Conservation (phyloP, 495 filamentous ascomycete species). For the Umbilicaria muhlenbergii region DNA sequence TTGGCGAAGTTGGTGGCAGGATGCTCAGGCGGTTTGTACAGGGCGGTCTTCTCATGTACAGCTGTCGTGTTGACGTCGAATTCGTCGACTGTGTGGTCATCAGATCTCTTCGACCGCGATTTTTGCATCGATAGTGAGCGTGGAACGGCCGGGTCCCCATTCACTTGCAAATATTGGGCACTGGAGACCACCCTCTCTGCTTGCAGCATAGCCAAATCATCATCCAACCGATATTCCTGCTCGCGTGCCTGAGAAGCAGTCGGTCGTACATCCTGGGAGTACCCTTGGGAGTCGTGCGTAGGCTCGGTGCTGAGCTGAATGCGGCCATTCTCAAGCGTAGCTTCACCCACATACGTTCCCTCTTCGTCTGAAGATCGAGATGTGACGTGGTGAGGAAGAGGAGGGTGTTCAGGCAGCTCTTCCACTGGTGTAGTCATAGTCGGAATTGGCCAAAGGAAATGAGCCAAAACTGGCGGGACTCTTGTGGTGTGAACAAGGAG, state of each 20-base stretch:
- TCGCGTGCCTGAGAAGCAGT: constrained; percentile 39
- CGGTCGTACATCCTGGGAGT: constrained; percentile 15
- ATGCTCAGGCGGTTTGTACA: constrained; percentile 54
- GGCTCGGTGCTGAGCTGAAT: constrained; percentile 9
- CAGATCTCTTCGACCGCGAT: constrained; percentile 31
- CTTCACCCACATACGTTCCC: constrained; percentile 6
- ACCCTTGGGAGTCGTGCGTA: constrained; percentile 23
- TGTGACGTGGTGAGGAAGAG: constrained; percentile 7
- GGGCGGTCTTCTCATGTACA: constrained; percentile 50
- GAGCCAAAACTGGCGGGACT: too few relatives aligned
- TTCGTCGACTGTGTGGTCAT: constrained; percentile 55
- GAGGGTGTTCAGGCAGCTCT: constrained; percentile 23
- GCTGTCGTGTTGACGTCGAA: constrained; percentile 68
- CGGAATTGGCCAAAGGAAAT: constrained; percentile 8
- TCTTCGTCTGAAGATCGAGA: constrained; percentile 17
- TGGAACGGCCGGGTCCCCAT: constrained; percentile 10
- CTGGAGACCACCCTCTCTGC: constrained; percentile 59
- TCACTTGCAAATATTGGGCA: constrained; percentile 27
- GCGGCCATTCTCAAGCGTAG: constrained; percentile 5
- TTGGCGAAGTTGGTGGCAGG: constrained; percentile 44
- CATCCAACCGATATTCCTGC: constrained; percentile 55
- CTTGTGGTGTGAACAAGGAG: too few relatives aligned
- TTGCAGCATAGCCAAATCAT: constrained; percentile 72
- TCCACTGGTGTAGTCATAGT: constrained; percentile 39
- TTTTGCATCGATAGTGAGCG: constrained; percentile 26